Conservation (phyloP, 1,284 basidiomycete species). For the Neolentinus lepideus region DNA sequence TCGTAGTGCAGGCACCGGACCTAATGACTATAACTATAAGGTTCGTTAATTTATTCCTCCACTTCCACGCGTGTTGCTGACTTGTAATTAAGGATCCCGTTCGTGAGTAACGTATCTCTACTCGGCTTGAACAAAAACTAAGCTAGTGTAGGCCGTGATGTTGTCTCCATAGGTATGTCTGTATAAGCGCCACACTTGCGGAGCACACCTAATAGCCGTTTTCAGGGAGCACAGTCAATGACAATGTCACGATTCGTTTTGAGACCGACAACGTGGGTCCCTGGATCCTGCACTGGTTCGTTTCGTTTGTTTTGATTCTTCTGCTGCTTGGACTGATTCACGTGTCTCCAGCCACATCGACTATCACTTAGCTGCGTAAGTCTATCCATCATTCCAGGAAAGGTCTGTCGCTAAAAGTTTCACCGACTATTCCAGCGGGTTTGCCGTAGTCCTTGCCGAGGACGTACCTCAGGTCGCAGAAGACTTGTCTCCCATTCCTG, state of each 20-base stretch:
- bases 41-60: not conserved
- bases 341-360: slow-evolving; percentile 4
- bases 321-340: not conserved
- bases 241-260: slow-evolving; percentile 38
- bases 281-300: slow-evolving; percentile 37
- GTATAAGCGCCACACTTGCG: not conserved
- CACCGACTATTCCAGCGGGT: not conserved
- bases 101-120: slow-evolving; percentile 6
- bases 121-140: not conserved
- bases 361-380: slow-evolving; percentile 4
- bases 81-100: slow-evolving; percentile 16
- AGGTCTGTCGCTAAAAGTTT: not conserved
- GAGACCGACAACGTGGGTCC: slow-evolving; percentile 34
- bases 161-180: slow-evolving; percentile 16
- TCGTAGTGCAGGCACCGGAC: slow-evolving; percentile 16
- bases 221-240: slow-evolving; percentile 10
- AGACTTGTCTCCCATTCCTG: not conserved
- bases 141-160: slow-evolving; percentile 12
- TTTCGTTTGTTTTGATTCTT: not conserved
- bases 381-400: too few species aligned
- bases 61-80: not conserved
- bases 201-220: not conserved
- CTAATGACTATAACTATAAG: slow-evolving; percentile 13
- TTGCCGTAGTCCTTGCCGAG: slow-evolving; percentile 2
- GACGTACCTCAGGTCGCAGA: not conserved